A percentile compares a stretch with the other conserved stretches of the same genome.
These are phyloP conservation scores for Arthrobotrys entomopaga DNA, from an alignment of 2,329 filamentous ascomycete species.

Conservation along the genomic window DNA sequence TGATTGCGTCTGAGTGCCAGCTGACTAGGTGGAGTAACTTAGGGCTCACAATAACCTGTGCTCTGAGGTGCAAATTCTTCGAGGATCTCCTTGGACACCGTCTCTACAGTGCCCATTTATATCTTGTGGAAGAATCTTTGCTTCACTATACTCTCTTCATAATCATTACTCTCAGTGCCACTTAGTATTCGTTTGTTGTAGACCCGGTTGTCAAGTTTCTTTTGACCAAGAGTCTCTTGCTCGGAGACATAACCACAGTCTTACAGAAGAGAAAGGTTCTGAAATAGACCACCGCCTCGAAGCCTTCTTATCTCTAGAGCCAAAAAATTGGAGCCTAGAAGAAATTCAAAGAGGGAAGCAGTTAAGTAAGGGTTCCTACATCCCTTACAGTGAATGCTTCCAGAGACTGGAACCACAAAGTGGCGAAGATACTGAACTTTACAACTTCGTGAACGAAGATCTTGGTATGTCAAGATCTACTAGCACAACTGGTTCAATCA, in stretches of 20 bases:
- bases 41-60: conserved; percentile 26
- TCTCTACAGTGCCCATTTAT: conserved; percentile 33
- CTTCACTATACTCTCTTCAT: conserved; percentile 26
- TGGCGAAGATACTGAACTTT: conserved; percentile 18
- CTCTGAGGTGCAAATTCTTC: conserved; percentile 8
- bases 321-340: conserved; percentile 35
- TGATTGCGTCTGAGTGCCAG: neutral
- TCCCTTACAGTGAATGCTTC: conserved; percentile 17
- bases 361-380: conserved; percentile 11
- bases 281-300: neutral
- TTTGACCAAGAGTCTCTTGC: conserved; percentile 37
- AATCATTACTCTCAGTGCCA: conserved; percentile 40
- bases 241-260: conserved; percentile 13
- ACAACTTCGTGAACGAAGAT: conserved; percentile 17
- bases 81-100: conserved; percentile 13
- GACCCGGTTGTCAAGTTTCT: conserved; percentile 16
- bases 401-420: neutral
- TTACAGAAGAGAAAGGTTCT: conserved; percentile 6
- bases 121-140: conserved; percentile 31
- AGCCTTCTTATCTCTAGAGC: conserved; percentile 22
- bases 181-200: conserved; percentile 27
- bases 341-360: conserved; percentile 30
- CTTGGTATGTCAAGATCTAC: conserved; percentile 19
- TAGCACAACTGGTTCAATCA: conserved; percentile 11
- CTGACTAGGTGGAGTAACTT: conserved; percentile 10